Evolutionary conservation across 192 early-diverging fungal genomes (phyloP).

Genomic region (Haplosporangium gracile): DNA sequence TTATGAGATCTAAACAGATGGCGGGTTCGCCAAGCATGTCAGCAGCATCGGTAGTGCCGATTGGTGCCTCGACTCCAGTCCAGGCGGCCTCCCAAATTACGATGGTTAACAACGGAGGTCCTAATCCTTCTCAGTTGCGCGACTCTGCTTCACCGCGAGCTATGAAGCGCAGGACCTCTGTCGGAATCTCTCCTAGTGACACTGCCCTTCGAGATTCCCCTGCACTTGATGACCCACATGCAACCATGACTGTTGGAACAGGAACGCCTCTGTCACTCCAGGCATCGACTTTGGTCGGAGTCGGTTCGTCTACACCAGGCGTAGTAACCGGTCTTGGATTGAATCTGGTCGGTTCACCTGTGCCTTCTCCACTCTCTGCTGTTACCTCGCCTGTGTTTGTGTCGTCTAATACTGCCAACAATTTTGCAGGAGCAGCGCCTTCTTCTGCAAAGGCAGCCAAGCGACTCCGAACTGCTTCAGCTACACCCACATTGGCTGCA

Average conservation of each 20-base stretch:
- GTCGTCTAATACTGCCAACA: background rate
- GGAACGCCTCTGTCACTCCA: background rate
- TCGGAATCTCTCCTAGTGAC: slow-evolving; percentile 31
- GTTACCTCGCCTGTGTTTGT: background rate
- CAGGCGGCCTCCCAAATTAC: background rate
- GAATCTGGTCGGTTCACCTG: slow-evolving; percentile 20
- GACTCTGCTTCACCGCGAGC: slow-evolving; percentile 38
- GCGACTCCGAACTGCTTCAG: slow-evolving; percentile 37
- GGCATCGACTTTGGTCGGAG: background rate
- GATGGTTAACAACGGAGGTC: background rate
- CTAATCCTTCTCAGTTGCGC: slow-evolving; percentile 4
- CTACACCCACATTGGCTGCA: slow-evolving; percentile 22
- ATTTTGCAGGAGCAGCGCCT: background rate
- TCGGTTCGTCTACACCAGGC: background rate
- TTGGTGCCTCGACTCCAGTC: background rate
- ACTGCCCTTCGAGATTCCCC: slow-evolving; percentile 20
- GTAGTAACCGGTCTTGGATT: slow-evolving; percentile 22
- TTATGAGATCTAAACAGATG: slow-evolving; percentile 10
- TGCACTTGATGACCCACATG: slow-evolving; percentile 21
- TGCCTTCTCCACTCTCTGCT: background rate
- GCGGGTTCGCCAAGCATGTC: background rate
- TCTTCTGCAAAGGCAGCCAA: slow-evolving; percentile 18
- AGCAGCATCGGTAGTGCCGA: background rate
- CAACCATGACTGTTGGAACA: background rate
- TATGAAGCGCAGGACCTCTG: slow-evolving; percentile 44